Conservation (phyloP, 257 asterid species). For the Solanum ossicruentum region DNA sequence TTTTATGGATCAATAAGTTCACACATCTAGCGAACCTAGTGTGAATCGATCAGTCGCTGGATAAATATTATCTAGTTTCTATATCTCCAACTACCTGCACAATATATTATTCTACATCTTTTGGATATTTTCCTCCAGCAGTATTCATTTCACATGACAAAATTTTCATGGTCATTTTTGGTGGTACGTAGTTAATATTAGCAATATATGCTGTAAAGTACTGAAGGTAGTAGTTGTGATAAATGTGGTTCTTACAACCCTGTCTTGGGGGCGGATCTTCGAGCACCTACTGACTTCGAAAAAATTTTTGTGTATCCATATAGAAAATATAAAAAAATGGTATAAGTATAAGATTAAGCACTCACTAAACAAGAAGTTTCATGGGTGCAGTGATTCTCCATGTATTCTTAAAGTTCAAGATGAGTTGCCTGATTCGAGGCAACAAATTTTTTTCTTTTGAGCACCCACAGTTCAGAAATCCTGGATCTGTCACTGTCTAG, state of each 20-base stretch:
- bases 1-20: not conserved
- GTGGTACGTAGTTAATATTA: not conserved
- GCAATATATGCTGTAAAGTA: not conserved
- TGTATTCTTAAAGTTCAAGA: too few species aligned
- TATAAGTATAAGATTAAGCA: too few species aligned
- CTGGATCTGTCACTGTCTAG: not conserved
- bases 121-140: not conserved
- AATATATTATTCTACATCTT: not conserved
- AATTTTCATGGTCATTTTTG: not conserved
- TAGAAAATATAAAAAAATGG: too few species aligned
- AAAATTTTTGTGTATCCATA: too few species aligned
- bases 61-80: not conserved
- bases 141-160: not conserved
- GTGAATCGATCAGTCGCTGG: not conserved
- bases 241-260: not conserved
- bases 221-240: not conserved
- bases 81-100: not conserved
- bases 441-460: too few species aligned
- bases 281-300: too few species aligned
- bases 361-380: too few species aligned
- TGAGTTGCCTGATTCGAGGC: too few species aligned
- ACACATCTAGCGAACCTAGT: not conserved
- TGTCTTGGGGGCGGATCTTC: not conserved
- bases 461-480: too few species aligned
- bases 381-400: too few species aligned